These are phyloP conservation scores for Polyporus tsugae DNA, from an alignment of 1,284 basidiomycete genomes.

Conservation along the genomic window DNA sequence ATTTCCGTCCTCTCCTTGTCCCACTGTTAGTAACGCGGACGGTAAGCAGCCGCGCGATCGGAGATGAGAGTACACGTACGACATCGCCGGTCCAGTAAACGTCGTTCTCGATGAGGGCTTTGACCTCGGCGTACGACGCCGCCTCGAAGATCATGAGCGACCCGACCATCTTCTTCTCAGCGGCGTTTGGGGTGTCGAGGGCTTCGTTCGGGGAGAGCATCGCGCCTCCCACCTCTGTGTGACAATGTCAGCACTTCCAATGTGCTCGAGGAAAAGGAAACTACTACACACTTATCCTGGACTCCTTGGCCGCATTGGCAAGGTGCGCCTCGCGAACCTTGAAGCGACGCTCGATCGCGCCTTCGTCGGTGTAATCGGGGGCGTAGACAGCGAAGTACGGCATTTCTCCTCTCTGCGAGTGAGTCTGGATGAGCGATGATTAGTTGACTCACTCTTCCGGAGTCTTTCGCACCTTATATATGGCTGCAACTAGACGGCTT, in stretches of 20 bases:
- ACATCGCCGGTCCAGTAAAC: conserved; percentile 37
- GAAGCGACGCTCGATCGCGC: conserved; percentile 39
- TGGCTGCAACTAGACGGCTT: neutral
- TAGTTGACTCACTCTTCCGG: neutral
- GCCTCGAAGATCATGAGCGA: conserved; percentile 41
- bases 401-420: conserved; percentile 11
- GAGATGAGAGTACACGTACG: conserved; percentile 28
- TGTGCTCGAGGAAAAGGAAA: neutral
- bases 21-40: conserved; percentile 25
- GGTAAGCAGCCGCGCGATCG: neutral
- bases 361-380: conserved; percentile 45
- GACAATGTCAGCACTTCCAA: neutral
- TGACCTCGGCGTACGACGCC: conserved; percentile 38
- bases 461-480: neutral
- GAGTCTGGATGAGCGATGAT: neutral
- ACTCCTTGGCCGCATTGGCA: conserved; percentile 30
- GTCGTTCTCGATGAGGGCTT: conserved; percentile 37
- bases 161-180: conserved; percentile 39
- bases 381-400: conserved; percentile 46
- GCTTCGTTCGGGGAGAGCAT: conserved; percentile 40
- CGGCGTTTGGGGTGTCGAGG: conserved; percentile 32
- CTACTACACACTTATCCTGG: conserved; percentile 36
- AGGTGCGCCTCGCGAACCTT: conserved; percentile 42
- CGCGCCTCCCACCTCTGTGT: conserved; percentile 39
- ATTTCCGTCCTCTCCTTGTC: conserved; percentile 37